Evolutionary conservation across 1,139 yeast genomes (phyloP).

Genomic region (Debaryomyces singareniensis): DNA sequence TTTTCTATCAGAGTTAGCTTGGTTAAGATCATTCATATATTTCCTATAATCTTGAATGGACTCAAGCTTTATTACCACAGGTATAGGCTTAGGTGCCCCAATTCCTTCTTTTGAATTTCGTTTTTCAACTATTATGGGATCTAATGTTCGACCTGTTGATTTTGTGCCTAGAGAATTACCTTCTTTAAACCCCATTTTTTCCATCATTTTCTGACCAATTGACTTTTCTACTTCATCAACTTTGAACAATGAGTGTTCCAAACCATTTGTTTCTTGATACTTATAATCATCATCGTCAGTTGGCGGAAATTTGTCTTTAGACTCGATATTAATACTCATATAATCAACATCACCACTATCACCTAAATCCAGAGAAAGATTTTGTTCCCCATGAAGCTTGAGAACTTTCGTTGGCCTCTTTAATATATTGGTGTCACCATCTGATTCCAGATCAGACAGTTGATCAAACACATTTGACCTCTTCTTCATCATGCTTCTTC

Average conservation of each 20-base stretch:
- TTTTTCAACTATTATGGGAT: constrained; percentile 10
- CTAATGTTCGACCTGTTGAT: constrained; percentile 13
- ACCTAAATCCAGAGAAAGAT: too few relatives aligned
- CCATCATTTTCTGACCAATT: constrained; percentile 47
- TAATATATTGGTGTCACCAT: not conserved
- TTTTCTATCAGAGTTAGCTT: constrained; percentile 1
- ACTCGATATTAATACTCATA: too few relatives aligned
- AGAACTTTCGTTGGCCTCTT: not conserved
- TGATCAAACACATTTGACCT: too few relatives aligned
- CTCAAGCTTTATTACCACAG: not conserved
- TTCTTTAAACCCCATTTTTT: constrained; percentile 48
- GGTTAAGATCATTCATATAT: not conserved
- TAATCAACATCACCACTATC: too few relatives aligned
- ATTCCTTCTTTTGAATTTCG: constrained; percentile 8
- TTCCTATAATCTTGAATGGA: constrained; percentile 2
- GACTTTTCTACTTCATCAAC: constrained; percentile 14
- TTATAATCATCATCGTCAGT: constrained; percentile 1
- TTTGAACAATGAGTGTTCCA: constrained; percentile 10
- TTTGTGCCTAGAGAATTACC: constrained; percentile 39
- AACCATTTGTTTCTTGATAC: constrained; percentile 4
- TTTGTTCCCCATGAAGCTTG: too few relatives aligned
- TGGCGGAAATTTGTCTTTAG: too few relatives aligned
- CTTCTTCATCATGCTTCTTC: too few relatives aligned
- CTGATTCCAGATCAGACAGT: too few relatives aligned
- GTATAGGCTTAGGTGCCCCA: constrained; percentile 5